Base-by-base conservation (phyloP, 2,329 filamentous ascomycete species). In the Trichophyton equinum region DNA sequence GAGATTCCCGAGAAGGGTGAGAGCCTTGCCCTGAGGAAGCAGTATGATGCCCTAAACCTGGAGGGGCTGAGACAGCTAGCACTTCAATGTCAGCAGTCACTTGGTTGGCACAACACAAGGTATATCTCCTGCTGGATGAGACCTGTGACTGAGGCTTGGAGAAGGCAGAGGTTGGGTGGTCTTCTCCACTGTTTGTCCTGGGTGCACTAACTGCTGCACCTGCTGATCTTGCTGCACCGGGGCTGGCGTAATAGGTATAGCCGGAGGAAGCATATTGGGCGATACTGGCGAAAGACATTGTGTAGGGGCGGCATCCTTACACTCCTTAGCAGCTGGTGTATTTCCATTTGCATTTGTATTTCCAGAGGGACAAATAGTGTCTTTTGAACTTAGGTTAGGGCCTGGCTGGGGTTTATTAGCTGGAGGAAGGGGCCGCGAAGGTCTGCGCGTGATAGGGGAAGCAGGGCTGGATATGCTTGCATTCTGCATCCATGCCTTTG, bases 401-500 rank as follows among this genome's bases (percentile, higher is more conserved):
- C 25, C 40, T 46, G 30, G 20, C 46, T 13, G 25, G 18, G 38
- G 15, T 15, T 22, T 49, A 20, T 18, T 44, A 30, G 25, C 5
- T n/a, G 25, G 57, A 44, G 11, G 40, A 15, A 18, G 15, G n/a
- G n/a, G 40, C 15, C 40, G 40, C 11, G 40, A 44, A 7, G 40
- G 40, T n/a, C 40, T 13, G n/a, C 40, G 40, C n/a, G 15, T 38
- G 44, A 13, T 33, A 59, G 22, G 11, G 20, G 55, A 8, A 36
- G 38, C 18, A 36, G 57, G 25, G 44, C 20, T 11, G 3, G 44
- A 18, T 47, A 47, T 6, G 40, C n/a, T 47, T 20, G 7, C 11
- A 11, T 47, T 47, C 44, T 55, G 55, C 73, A 77, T 77, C 75
- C 75, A 77, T 57, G 73, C 66, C 64, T 66, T 72, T 62, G 70